A percentile compares a stretch with the other conserved stretches of the same genome.
These are phyloP conservation scores for Tolypocladium pustulatum DNA, from an alignment of 2,329 filamentous ascomycete species.

Conservation along the genomic window DNA sequence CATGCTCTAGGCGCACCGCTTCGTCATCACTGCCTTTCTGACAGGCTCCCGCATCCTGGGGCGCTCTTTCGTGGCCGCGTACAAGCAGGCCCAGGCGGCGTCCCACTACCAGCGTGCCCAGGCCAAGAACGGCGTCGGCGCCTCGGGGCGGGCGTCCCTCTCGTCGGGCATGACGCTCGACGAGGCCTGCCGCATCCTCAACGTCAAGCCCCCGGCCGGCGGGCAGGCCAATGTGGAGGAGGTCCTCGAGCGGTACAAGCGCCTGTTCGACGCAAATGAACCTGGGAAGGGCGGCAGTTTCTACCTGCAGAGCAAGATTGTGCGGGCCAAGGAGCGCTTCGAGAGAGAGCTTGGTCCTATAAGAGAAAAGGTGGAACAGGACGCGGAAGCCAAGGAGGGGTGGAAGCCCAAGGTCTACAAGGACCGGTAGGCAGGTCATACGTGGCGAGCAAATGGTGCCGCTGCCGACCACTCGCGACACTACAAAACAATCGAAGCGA, in stretches of 20 bases:
- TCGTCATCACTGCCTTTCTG: slow-evolving; percentile 78
- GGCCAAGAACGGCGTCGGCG: slow-evolving; percentile 48
- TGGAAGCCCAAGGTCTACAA: slow-evolving; percentile 96
- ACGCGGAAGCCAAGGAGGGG: slow-evolving; percentile 71
- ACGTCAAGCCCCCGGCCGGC: slow-evolving; percentile 72
- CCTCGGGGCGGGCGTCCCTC: slow-evolving; percentile 39
- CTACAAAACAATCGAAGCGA: not conserved
- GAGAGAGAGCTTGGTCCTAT: slow-evolving; percentile 73
- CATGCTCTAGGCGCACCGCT: slow-evolving; percentile 66
- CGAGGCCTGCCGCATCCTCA: slow-evolving; percentile 94
- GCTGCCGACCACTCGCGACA: not conserved
- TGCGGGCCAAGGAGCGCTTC: slow-evolving; percentile 83
- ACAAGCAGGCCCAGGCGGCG: slow-evolving; percentile 85
- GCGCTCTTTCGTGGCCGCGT: slow-evolving; percentile 86
- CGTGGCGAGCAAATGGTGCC: not conserved
- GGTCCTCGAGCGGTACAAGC: slow-evolving; percentile 82
- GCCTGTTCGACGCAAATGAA: slow-evolving; percentile 87
- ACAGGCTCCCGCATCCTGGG: slow-evolving; percentile 87
- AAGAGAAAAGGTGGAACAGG: slow-evolving; percentile 58
- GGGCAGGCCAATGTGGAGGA: slow-evolving; percentile 70
- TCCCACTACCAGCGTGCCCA: slow-evolving; percentile 70
- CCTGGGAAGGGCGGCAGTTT: slow-evolving; percentile 94
- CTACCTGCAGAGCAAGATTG: slow-evolving; percentile 94
- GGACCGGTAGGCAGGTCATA: slow-evolving; percentile 45
- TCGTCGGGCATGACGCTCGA: slow-evolving; percentile 78